Conservation (phyloP, 2,329 filamentous ascomycete species). For the Colletotrichum liriopes region DNA sequence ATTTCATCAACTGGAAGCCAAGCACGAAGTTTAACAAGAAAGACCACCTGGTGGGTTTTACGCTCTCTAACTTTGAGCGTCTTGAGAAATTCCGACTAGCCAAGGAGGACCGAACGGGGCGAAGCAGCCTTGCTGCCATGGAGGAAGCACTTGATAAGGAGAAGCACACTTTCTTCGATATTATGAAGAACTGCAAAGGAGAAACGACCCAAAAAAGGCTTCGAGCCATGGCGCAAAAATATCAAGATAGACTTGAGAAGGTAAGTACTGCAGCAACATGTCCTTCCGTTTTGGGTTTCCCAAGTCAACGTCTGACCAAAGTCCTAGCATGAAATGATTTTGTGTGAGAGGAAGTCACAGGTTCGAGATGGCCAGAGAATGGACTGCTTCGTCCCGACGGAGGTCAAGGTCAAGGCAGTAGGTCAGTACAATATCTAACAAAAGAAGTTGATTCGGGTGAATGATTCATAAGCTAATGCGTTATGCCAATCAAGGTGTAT, state of each 20-base stretch:
- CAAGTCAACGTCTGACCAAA: not conserved
- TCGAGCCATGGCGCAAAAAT: conserved; percentile 16
- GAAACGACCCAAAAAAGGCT: conserved; percentile 7
- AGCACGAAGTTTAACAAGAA: conserved; percentile 9
- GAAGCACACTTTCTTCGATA: conserved; percentile 18
- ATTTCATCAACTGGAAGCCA: conserved; percentile 31
- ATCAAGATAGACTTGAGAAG: conserved; percentile 29
- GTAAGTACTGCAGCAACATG: not conserved
- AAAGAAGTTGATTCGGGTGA: rapidly evolving
- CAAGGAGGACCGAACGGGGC: not conserved
- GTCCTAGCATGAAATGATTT: conserved; percentile 29
- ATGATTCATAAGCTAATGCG: not conserved
- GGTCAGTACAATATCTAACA: not conserved
- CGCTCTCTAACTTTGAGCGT: conserved; percentile 12
- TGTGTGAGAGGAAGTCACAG: conserved; percentile 9
- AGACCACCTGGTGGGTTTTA: conserved; percentile 35
- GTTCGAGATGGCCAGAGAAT: conserved; percentile 9
- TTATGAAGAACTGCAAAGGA: not conserved
- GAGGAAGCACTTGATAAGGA: conserved; percentile 10
- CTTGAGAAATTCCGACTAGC: not conserved
- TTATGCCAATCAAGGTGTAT: conserved; percentile 57
- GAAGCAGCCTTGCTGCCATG: not conserved
- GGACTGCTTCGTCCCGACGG: not conserved
- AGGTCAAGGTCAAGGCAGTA: conserved; percentile 21
- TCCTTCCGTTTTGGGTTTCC: not conserved